A percentile compares a stretch with the other conserved stretches of the same genome.
These are phyloP conservation scores for Colletotrichum lentis DNA, from an alignment of 2,329 filamentous ascomycete genomes.

Conservation along the genomic window DNA sequence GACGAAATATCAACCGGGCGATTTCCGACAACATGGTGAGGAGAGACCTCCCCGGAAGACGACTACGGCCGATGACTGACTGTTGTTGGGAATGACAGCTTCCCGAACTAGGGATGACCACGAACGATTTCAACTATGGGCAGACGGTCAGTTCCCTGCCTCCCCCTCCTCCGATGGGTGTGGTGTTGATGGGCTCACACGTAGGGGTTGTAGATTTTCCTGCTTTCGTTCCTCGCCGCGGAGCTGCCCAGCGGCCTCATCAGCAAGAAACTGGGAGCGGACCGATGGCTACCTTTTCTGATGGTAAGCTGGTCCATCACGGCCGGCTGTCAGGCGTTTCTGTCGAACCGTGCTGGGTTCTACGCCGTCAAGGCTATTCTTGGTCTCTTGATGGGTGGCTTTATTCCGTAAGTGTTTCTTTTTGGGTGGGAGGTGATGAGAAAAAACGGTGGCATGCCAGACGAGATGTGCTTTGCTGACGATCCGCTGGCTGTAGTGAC, in stretches of 20 bases:
- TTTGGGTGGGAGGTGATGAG: not conserved
- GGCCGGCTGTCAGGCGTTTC: conserved; percentile 50
- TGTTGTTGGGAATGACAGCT: conserved; percentile 41
- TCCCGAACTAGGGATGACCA: conserved; percentile 52
- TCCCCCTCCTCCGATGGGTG: no score
- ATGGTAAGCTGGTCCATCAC: conserved; percentile 54
- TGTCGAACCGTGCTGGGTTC: conserved; percentile 49
- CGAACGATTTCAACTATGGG: conserved; percentile 57
- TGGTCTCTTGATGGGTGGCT: conserved; percentile 59
- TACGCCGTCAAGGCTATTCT: conserved; percentile 54
- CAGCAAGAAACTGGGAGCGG: conserved; percentile 60
- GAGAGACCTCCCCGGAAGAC: not conserved
- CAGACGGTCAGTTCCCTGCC: conserved; percentile 45
- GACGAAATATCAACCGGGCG: conserved; percentile 56
- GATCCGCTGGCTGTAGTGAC: conserved; percentile 34
- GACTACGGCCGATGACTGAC: conserved; percentile 3
- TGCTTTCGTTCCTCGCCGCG: conserved; percentile 55
- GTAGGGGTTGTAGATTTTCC: conserved; percentile 48
- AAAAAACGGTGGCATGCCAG: no score
- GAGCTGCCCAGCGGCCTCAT: conserved; percentile 60
- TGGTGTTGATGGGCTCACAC: conserved; percentile 25
- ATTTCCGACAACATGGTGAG: conserved; percentile 52
- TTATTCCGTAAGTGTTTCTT: conserved; percentile 52
- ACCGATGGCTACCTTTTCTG: conserved; percentile 56
- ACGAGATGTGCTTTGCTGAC: conserved; percentile 5